A percentile compares a stretch with the other conserved stretches of the same genome.
These are phyloP conservation scores for Fusarium ambrosium DNA, from an alignment of 2,329 filamentous ascomycete species.

Conservation along the genomic window DNA sequence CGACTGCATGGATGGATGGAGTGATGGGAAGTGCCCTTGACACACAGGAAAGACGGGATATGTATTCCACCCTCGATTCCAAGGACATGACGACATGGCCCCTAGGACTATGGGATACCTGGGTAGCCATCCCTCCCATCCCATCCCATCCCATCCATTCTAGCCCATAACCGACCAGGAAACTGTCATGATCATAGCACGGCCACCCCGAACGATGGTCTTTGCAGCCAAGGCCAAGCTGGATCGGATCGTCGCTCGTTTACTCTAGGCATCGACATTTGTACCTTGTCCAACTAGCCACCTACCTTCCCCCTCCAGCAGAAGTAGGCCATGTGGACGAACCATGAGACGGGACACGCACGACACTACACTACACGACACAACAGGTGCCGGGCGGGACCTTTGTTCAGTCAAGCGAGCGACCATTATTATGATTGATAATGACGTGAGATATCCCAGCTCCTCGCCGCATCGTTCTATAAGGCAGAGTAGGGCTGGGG, in stretches of 20 bases:
- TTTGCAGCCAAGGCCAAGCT: conserved; percentile 9
- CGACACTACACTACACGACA: neutral
- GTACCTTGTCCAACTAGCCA: neutral
- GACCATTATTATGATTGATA: neutral
- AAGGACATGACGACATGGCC: conserved; percentile 24
- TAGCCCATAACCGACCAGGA: conserved; percentile 2
- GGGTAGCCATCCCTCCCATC: neutral
- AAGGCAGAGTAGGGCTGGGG: conserved; percentile 33
- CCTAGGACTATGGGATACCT: neutral
- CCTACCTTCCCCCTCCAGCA: neutral
- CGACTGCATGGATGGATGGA: conserved; percentile 3
- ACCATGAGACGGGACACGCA: neutral
- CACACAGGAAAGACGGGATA: conserved; percentile 12
- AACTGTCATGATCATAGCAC: conserved; percentile 23
- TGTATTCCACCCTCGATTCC: conserved; percentile 14
- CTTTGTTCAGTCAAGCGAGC: neutral
- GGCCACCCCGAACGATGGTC: conserved; percentile 4
- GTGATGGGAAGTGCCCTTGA: conserved; percentile 9
- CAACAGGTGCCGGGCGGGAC: neutral
- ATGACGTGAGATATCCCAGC: conserved; percentile 21
- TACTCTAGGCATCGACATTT: conserved; percentile 8
- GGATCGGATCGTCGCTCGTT: conserved; percentile 23
- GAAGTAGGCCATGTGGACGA: conserved; percentile 1
- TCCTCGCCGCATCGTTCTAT: conserved; percentile 24
- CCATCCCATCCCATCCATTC: neutral